Percentiles rank a stretch among this genome's conserved stretches.
Conservation (phyloP, 371 early-diverging fungal species). For the Actinomortierella wolfii region DNA sequence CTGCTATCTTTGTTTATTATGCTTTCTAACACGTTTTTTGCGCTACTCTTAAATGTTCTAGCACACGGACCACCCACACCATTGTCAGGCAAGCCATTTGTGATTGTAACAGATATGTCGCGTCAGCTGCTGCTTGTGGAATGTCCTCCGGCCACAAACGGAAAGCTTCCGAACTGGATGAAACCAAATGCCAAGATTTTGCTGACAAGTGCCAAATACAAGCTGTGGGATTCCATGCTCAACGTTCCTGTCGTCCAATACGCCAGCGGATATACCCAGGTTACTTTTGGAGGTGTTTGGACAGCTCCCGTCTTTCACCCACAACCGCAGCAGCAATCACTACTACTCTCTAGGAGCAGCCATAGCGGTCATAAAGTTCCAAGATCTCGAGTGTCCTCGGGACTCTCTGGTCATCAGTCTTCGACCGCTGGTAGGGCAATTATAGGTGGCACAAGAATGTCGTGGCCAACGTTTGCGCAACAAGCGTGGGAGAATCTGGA, state of each 20-base stretch:
- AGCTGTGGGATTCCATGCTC: constrained; percentile 1
- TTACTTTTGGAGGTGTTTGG: not conserved
- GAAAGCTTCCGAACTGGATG: not conserved
- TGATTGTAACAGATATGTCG: constrained; percentile 28
- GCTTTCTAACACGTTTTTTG: not conserved
- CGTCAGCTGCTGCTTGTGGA: constrained; percentile 26
- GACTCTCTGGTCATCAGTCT: too few relatives aligned
- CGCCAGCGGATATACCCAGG: not conserved
- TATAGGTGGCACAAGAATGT: too few relatives aligned
- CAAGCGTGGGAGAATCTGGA: not conserved
- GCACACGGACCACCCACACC: not conserved
- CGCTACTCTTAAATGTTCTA: not conserved
- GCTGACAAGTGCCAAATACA: constrained; percentile 16
- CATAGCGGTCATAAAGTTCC: too few relatives aligned
- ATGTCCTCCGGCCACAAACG: constrained; percentile 11
- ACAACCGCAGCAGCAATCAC: too few relatives aligned
- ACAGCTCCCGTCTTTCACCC: not conserved
- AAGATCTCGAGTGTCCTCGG: too few relatives aligned
- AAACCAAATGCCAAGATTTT: not conserved
- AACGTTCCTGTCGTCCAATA: constrained; percentile 5
- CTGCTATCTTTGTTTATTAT: not conserved
- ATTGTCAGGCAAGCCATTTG: constrained; percentile 3
- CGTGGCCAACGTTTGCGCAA: constrained; percentile 6
- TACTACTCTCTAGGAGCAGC: too few relatives aligned
- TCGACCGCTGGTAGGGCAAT: too few relatives aligned